These are phyloP conservation scores for Fusarium irregulare DNA, from an alignment of 2,329 filamentous ascomycete genomes.

Conservation along the genomic window DNA sequence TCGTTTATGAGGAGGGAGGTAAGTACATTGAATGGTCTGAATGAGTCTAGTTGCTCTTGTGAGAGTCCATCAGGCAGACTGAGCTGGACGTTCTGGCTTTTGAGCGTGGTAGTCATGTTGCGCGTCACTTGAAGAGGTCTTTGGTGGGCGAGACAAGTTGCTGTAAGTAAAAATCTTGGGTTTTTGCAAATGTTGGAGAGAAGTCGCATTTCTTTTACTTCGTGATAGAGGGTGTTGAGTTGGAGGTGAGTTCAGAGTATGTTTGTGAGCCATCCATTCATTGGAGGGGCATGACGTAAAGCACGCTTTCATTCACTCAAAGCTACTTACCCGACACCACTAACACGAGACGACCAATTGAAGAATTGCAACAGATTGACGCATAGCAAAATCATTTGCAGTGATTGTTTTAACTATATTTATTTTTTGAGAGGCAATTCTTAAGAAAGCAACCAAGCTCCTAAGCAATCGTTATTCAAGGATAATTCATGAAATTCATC, in stretches of 20 bases:
- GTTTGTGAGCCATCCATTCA: background rate
- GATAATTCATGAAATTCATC: background rate
- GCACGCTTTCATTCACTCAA: background rate
- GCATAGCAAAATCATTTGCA: rapidly evolving
- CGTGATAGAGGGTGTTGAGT: too few relatives aligned
- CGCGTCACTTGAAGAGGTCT: conserved; percentile 1
- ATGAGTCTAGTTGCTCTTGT: conserved; percentile 57
- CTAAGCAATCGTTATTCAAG: rapidly evolving
- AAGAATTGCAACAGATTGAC: background rate
- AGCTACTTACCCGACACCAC: background rate
- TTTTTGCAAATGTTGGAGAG: conserved; percentile 3
- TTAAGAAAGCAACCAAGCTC: background rate
- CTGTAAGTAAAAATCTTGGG: background rate
- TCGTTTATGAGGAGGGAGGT: rapidly evolving
- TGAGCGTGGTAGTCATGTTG: conserved; percentile 42
- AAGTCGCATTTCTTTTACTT: conserved; percentile 27
- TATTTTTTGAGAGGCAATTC: background rate
- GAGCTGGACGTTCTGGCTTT: conserved; percentile 53
- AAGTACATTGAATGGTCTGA: conserved; percentile 62
- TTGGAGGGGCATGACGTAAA: conserved; percentile 22
- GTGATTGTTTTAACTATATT: background rate
- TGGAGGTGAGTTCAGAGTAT: background rate
- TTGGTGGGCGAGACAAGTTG: conserved; percentile 6
- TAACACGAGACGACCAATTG: background rate
- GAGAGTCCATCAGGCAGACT: conserved; percentile 58